Base-by-base conservation (phyloP, 179 eudicot genomes). In the Silene coronaria region DNA sequence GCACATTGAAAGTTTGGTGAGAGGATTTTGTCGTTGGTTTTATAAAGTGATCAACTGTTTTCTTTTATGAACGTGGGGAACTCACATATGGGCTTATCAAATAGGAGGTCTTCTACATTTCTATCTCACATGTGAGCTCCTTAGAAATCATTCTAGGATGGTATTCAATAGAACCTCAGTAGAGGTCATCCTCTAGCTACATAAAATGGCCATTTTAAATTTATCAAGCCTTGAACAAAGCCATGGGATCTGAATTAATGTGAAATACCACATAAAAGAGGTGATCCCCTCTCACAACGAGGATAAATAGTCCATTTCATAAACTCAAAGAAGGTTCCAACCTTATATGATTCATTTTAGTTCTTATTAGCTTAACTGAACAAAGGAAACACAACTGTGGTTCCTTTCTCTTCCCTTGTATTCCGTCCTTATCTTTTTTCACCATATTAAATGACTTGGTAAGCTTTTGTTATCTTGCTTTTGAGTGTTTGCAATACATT, bases 401-500 rank as follows among this genome's bases (percentile, higher is more conserved):
- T 48, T 70, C 59, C 62, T 51, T 70, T 70, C 74, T 46, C 42
- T 69, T 32, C 71, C 26, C 48, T 42, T 68, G 26, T 53, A 17
- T 70, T 34, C 51, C 45, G n/a, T 11, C 26, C 17, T 1, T 42
- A 6, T 42, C 19, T 11, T 5, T 67, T 67, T 42, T 42, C 64
- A 62, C 27, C 67, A 71, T 71, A 19, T 28, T 24, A 17, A 27
- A n/a, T 9, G 9, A 71, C 27, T 55, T 55, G 28, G 14, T 17
- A 27, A 70, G 38, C 32, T 57, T 51, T 28, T 55, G 64, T 27
- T 27, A 17, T 70, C 62, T 24, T 30, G 36, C 32, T 34, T 70
- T 21, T 32, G 46, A 55, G 48, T 57, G 38, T 60, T 53, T 57
- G 45, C 48, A 55, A 53, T 32, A 27, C 66, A 6, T 46, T 74